phyloP scores from a whole-genome alignment of 306 rosid genomes.

The Dalbergia cultrata region DNA sequence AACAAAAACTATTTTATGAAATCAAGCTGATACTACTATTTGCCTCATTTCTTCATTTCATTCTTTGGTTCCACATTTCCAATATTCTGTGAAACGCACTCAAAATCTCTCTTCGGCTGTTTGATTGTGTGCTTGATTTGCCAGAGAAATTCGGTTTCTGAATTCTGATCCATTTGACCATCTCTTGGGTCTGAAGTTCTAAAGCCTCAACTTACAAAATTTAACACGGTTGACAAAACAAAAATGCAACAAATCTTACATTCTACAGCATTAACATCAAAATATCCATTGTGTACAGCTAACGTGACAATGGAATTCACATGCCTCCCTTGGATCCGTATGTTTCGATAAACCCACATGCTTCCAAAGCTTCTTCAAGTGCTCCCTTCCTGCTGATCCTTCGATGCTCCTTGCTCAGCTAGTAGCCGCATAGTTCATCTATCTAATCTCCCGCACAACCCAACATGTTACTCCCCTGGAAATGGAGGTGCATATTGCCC shows the following conservation, averaged over 20 bases:
- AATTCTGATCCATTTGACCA: no score
- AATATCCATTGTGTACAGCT: slow-evolving; percentile 24
- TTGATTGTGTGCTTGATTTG: no score
- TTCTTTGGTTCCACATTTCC: no score
- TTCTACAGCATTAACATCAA: slow-evolving; percentile 33
- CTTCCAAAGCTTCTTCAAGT: slow-evolving; percentile 93
- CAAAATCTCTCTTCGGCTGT: no score
- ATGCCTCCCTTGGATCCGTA: slow-evolving; percentile 7
- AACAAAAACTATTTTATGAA: no score
- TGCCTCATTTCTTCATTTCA: no score
- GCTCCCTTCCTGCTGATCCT: slow-evolving; percentile 81
- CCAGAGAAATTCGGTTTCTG: no score
- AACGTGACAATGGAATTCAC: slow-evolving; percentile 1
- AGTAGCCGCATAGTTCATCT: slow-evolving; percentile 66
- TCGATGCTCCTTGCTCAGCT: slow-evolving; percentile 71
- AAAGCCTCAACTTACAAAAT: background rate
- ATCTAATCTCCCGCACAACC: slow-evolving; percentile 67
- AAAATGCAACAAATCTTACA: slow-evolving; percentile 35
- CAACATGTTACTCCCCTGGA: slow-evolving; percentile 47
- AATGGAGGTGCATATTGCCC: no score
- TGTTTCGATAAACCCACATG: slow-evolving; percentile 68
- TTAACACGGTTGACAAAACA: background rate
- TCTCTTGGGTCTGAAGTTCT: no score
- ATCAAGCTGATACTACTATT: no score
- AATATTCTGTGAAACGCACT: no score